phyloP scores from a whole-genome alignment of 1,139 yeast genomes.

The Blastobotrys buckinghamii region DNA sequence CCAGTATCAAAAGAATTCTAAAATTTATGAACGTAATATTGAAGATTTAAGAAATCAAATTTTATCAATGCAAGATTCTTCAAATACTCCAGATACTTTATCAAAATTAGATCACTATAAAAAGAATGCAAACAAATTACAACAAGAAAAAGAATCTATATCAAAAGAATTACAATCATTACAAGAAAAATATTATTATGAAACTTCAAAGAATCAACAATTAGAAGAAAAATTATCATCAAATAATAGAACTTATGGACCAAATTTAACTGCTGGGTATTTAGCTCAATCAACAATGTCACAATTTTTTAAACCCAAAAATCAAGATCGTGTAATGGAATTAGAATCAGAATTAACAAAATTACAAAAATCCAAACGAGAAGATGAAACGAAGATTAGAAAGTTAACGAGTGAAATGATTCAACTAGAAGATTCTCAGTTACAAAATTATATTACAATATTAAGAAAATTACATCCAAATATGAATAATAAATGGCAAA shows the following conservation, averaged over 20 bases:
- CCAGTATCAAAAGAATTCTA: background rate
- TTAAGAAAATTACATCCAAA: slow-evolving; percentile 9
- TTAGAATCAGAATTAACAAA: slow-evolving; percentile 11
- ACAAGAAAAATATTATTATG: slow-evolving; percentile 13
- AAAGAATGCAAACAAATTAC: background rate
- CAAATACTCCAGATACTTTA: background rate
- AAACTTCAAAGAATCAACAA: slow-evolving; percentile 10
- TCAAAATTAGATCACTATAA: background rate
- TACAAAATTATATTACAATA: background rate
- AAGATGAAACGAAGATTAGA: slow-evolving; percentile 6
- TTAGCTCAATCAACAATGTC: slow-evolving; percentile 11
- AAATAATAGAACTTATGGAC: background rate
- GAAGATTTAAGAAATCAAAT: background rate
- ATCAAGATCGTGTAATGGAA: slow-evolving; percentile 11
- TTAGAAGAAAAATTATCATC: slow-evolving; percentile 11
- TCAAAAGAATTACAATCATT: slow-evolving; percentile 8
- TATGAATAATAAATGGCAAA: slow-evolving; percentile 8
- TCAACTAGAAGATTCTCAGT: slow-evolving; percentile 7
- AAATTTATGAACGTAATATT: background rate
- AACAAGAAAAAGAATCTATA: slow-evolving; percentile 6
- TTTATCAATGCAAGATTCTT: background rate
- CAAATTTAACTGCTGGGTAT: background rate
- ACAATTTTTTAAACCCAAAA: slow-evolving; percentile 12
- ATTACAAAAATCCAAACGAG: slow-evolving; percentile 4
- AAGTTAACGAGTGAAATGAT: slow-evolving; percentile 6